Base-by-base conservation (phyloP, 495 filamentous ascomycete species). In the Lasiosphaeria miniovina region DNA sequence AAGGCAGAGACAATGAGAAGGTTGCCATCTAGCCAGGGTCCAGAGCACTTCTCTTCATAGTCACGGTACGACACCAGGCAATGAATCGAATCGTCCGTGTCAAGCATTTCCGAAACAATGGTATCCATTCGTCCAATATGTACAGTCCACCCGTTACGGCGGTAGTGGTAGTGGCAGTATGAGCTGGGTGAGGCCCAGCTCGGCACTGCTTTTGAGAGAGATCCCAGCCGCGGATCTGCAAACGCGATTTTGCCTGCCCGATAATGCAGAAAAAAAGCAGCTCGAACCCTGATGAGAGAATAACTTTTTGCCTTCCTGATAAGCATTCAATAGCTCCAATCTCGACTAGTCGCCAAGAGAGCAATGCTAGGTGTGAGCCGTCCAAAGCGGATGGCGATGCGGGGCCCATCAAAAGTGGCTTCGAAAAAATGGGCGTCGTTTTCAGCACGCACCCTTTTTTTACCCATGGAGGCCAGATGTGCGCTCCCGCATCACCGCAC, bases 401-500 rank as follows among this genome's bases (percentile, higher is more conserved):
- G 9, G 4, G 36, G 12, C 36, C 36, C 14, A 41, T 31, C 15
- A 32, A 15, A 43, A 4, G 17, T 40, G 8, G 31, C 54, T 46
- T 32, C 31, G 31, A 15, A 54, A 58, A 63, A 49, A 6, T 17
- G 41, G 31, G 54, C 43, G 12, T 17, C 54, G 46, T 33, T 31
- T 55, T 55, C 33, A 31, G 33, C 36, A 59, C 7, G 33, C 31
- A 36, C 12, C 36, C 17, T 35, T 74, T 71, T 17, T 35, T 74
- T 71, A 79, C 14, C 73, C 64, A 61, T 84, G 82, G 46, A 79
- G 71, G 14, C 80, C 80, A 31, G 79, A 82, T 34, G 87, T 88
- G 63, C 90, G 77, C 74, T 87, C 78, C 67, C 79, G 80, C 82
- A 91, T 92, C 68, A 87, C 67, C 59, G 83, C 84, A 74, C 88